A percentile compares a stretch with the other conserved stretches of the same genome.
These are phyloP conservation scores for Coniochaeta pulveracea DNA, from an alignment of 2,329 filamentous ascomycete species.

Conservation along the genomic window DNA sequence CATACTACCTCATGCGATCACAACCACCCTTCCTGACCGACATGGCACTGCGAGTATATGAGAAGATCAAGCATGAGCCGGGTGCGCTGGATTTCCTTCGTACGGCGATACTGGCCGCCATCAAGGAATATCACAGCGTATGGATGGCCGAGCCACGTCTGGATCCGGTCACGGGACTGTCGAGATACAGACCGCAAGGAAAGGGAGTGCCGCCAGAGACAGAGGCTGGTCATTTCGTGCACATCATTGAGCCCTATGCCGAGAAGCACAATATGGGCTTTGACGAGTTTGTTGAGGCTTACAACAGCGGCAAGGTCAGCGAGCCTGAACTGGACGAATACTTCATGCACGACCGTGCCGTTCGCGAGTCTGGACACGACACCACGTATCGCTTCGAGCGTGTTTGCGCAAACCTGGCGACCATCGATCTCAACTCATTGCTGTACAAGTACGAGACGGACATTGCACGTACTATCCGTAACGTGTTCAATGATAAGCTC, in stretches of 20 bases:
- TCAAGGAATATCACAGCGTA: conserved; percentile 91
- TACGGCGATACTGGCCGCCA: conserved; percentile 73
- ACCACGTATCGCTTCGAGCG: conserved; percentile 89
- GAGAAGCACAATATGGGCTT: conserved; percentile 77
- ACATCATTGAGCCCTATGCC: conserved; percentile 71
- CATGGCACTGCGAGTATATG: conserved; percentile 89
- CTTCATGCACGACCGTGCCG: conserved; percentile 90
- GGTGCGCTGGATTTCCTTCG: conserved; percentile 73
- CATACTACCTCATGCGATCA: conserved; percentile 88
- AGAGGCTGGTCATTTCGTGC: conserved; percentile 75
- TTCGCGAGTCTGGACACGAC: conserved; percentile 93
- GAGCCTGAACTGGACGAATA: conserved; percentile 92
- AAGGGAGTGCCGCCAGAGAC: conserved; percentile 85
- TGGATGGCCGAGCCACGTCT: conserved; percentile 73
- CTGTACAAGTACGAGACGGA: conserved; percentile 97
- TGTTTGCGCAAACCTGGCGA: conserved; percentile 78
- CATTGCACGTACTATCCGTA: conserved; percentile 77
- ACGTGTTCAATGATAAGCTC: conserved; percentile 72
- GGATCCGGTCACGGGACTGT: conserved; percentile 68
- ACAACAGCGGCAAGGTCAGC: conserved; percentile 64
- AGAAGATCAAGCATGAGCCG: conserved; percentile 80
- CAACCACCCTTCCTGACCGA: conserved; percentile 96
- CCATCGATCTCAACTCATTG: conserved; percentile 87
- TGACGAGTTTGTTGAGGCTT: conserved; percentile 74
- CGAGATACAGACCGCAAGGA: conserved; percentile 75